Conservation (phyloP, 441 rosid species). For the Macaranga tanarius region DNA sequence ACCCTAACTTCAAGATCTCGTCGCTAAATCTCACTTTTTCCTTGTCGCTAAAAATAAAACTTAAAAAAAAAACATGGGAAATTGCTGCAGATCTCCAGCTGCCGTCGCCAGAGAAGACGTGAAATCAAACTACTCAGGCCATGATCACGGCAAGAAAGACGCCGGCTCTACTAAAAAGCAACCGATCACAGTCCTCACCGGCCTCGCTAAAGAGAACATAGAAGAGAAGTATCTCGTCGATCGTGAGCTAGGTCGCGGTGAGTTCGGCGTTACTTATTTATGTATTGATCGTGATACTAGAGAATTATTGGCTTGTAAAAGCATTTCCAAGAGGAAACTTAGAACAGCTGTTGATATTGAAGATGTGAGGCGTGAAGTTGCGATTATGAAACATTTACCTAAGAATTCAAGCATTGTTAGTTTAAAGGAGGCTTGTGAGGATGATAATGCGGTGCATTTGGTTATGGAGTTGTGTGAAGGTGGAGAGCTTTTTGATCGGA, state of each 20-base stretch:
- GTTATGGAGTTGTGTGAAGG: conserved; percentile 99
- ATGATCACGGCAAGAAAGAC: conserved; percentile 64
- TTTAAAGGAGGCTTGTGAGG: conserved; percentile 98
- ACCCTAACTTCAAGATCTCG: conserved; percentile 52
- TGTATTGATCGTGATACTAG: conserved; percentile 77
- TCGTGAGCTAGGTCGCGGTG: conserved; percentile 96
- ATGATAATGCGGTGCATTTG: conserved; percentile 95
- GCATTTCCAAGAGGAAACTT: conserved; percentile 97
- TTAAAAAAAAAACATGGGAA: conserved; percentile 51
- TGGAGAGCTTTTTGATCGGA: conserved; percentile 97
- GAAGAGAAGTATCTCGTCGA: conserved; percentile 87
- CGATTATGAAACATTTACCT: conserved; percentile 94
- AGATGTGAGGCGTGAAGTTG: conserved; percentile 96
- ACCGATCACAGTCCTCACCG: conserved; percentile 69
- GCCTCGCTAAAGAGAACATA: conserved; percentile 73
- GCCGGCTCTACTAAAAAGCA: conserved; percentile 46
- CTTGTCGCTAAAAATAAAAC: no score
- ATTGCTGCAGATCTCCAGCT: conserved; percentile 99
- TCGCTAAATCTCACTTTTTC: neutral
- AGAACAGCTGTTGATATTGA: conserved; percentile 88
- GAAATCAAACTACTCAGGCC: conserved; percentile 71
- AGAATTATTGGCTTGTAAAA: conserved; percentile 91
- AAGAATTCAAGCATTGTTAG: conserved; percentile 83
- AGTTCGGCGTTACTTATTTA: conserved; percentile 97
- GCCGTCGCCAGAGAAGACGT: conserved; percentile 97